Conservation (phyloP, 495 filamentous ascomycete genomes). For the Neurospora intermedia region DNA sequence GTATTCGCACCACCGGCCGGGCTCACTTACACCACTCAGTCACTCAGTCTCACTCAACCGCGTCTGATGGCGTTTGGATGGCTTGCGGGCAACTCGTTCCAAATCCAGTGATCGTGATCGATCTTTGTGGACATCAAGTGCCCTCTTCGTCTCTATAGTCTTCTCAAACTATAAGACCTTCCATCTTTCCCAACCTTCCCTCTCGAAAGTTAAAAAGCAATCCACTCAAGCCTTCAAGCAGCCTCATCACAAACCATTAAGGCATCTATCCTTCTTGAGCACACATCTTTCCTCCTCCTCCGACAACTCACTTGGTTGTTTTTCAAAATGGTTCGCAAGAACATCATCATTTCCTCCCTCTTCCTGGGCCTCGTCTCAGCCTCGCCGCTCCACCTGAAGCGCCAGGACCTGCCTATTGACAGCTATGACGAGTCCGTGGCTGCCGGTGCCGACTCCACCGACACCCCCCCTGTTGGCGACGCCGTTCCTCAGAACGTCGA, state of each 20-base stretch:
- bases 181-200: neutral
- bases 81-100: neutral
- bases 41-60: neutral
- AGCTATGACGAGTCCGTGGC: conserved; percentile 1
- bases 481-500: neutral
- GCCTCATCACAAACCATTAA: neutral
- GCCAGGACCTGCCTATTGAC: conserved; percentile 2
- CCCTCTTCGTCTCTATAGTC: neutral
- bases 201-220: neutral
- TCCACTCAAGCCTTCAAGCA: neutral
- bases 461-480: neutral
- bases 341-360: conserved; percentile 5
- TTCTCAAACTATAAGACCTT: neutral
- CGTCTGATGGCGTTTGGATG: neutral
- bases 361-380: conserved; percentile 4
- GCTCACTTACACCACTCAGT: neutral
- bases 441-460: neutral
- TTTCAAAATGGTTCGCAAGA: conserved; percentile 3
- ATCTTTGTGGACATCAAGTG: neutral
- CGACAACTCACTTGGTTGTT: neutral
- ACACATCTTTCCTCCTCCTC: neutral
- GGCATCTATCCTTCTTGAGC: neutral
- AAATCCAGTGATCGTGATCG: neutral
- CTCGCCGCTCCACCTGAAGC: conserved; percentile 1
- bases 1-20: neutral